These are phyloP conservation scores for Rhizopogon sp. DNA, from an alignment of 768 basidiomycete species.

Conservation along the genomic window DNA sequence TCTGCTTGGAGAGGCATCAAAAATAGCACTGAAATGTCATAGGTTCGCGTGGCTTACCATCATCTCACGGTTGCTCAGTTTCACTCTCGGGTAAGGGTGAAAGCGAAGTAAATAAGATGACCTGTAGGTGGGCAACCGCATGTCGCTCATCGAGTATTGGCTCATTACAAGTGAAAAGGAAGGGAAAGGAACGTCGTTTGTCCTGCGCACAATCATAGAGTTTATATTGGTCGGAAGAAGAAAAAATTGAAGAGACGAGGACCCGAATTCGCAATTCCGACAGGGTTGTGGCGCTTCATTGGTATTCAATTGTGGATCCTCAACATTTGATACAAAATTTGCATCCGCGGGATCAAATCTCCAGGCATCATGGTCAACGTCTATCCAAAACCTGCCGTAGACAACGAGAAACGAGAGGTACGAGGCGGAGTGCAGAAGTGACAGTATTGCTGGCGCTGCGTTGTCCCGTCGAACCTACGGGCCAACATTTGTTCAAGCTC, in stretches of 20 bases:
- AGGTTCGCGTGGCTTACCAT: constrained; percentile 10
- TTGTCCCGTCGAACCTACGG: background rate
- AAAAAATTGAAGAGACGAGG: background rate
- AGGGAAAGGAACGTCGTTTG: background rate
- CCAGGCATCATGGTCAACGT: background rate
- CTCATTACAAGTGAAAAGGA: background rate
- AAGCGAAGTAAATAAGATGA: constrained; percentile 24
- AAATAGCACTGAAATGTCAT: background rate
- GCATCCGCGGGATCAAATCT: constrained; percentile 1
- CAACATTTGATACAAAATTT: background rate
- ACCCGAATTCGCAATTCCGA: background rate
- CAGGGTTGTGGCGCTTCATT: background rate
- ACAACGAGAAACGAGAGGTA: background rate
- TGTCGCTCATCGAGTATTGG: constrained; percentile 12
- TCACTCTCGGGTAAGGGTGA: constrained; percentile 24
- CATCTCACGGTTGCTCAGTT: constrained; percentile 18
- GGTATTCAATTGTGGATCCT: background rate
- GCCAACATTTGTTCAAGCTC: background rate
- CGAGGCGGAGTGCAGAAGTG: background rate
- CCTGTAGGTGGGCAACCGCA: constrained; percentile 18
- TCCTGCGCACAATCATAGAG: background rate
- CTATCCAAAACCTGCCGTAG: background rate
- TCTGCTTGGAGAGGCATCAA: constrained; percentile 9
- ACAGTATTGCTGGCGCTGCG: constrained; percentile 10
- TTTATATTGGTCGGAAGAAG: constrained; percentile 1